phyloP scores from a whole-genome alignment of 805 yeast species.

The Candida pini region DNA sequence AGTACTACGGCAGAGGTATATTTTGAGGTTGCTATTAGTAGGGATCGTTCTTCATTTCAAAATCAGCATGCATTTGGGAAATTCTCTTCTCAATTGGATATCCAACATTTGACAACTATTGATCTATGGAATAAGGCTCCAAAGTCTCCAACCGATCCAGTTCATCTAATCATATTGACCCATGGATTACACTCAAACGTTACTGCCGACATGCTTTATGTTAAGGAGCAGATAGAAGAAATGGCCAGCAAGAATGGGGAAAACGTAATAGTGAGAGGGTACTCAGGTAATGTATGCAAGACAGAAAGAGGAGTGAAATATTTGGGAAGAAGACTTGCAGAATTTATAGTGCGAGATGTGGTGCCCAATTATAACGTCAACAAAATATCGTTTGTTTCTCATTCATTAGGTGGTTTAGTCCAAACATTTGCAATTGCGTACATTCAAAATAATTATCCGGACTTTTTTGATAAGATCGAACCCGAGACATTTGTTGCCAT shows the following conservation, averaged over 20 bases:
- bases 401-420: constrained; percentile 88
- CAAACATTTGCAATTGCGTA: constrained; percentile 90
- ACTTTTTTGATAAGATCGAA: constrained; percentile 55
- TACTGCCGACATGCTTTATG: constrained; percentile 82
- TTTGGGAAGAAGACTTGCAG: constrained; percentile 76
- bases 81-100: constrained; percentile 33
- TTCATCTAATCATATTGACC: constrained; percentile 79
- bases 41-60: constrained; percentile 29
- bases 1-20: constrained; percentile 61
- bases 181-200: constrained; percentile 92
- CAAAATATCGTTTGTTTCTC: constrained; percentile 83
- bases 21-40: constrained; percentile 56
- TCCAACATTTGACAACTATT: constrained; percentile 52
- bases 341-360: constrained; percentile 56
- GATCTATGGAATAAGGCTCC: constrained; percentile 76
- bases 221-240: constrained; percentile 73
- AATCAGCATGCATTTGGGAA: constrained; percentile 20
- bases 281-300: constrained; percentile 74
- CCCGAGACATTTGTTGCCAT: constrained; percentile 78
- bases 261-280: constrained; percentile 79
- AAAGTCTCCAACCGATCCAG: constrained; percentile 38
- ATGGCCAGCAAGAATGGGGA: constrained; percentile 39
- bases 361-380: constrained; percentile 36
- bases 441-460: constrained; percentile 61
- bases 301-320: constrained; percentile 87